Conservation (phyloP, 257 asterid genomes). For the Ajuga chamaepitys region DNA sequence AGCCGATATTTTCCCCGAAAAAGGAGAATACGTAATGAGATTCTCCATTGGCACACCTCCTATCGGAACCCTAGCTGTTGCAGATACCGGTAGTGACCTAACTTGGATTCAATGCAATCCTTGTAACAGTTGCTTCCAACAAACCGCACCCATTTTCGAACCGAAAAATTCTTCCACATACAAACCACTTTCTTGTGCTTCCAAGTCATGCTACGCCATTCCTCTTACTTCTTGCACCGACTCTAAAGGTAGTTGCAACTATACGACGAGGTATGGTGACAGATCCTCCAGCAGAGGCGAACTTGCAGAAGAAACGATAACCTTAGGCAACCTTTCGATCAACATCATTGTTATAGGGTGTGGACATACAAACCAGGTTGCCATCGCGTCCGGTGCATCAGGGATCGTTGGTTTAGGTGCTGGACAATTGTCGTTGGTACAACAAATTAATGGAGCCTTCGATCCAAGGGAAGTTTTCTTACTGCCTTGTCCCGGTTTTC, state of each 20-base stretch:
- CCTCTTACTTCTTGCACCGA: background rate
- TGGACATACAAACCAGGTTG: slow-evolving; percentile 31
- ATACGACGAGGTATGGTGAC: slow-evolving; percentile 28
- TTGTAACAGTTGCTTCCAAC: slow-evolving; percentile 38
- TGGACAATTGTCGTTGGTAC: slow-evolving; percentile 36
- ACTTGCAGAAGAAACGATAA: slow-evolving; percentile 41
- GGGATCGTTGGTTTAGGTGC: slow-evolving; percentile 60
- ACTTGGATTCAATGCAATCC: slow-evolving; percentile 65
- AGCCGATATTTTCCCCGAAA: slow-evolving; percentile 17
- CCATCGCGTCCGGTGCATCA: slow-evolving; percentile 13
- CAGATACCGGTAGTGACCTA: slow-evolving; percentile 58
- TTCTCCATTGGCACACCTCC: slow-evolving; percentile 54
- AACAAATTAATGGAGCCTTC: slow-evolving; percentile 47
- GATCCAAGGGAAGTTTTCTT: too few species aligned
- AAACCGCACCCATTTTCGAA: slow-evolving; percentile 32
- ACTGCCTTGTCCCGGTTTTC: slow-evolving; percentile 26
- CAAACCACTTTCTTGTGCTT: slow-evolving; percentile 24
- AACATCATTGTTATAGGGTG: slow-evolving; percentile 58
- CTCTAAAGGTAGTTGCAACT: slow-evolving; percentile 13
- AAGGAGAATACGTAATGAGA: slow-evolving; percentile 55
- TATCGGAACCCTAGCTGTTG: slow-evolving; percentile 35
- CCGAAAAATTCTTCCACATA: slow-evolving; percentile 41
- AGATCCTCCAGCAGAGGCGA: slow-evolving; percentile 31
- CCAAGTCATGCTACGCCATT: slow-evolving; percentile 25
- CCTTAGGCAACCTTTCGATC: too few species aligned